Conservation (phyloP, 768 basidiomycete species). For the Phaeolepiota aurea region DNA sequence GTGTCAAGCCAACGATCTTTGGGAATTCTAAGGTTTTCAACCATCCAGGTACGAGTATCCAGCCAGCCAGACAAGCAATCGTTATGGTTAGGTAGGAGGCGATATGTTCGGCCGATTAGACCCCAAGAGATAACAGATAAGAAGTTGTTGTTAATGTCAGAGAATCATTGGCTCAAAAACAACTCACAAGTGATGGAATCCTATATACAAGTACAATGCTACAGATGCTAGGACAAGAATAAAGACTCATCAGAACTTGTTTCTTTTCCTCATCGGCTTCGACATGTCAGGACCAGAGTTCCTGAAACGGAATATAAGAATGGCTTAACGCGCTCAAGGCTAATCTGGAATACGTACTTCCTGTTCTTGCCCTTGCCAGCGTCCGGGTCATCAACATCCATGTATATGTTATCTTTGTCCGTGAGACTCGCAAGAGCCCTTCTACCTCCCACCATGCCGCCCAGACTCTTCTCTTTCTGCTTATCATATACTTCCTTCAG, state of each 20-base stretch:
- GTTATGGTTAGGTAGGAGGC: background rate
- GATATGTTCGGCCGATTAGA: background rate
- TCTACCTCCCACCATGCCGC: slow-evolving; percentile 13
- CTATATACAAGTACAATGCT: background rate
- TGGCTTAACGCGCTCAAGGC: background rate
- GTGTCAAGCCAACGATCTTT: no score
- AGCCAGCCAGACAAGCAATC: background rate
- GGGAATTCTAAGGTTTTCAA: no score
- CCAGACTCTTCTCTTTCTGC: slow-evolving; percentile 48
- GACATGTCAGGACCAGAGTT: slow-evolving; percentile 31
- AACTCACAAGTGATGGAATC: slow-evolving; percentile 1
- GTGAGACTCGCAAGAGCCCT: background rate
- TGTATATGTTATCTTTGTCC: slow-evolving; percentile 27
- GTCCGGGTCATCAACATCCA: slow-evolving; percentile 65
- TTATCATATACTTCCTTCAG: slow-evolving; percentile 59
- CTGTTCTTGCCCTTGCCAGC: slow-evolving; percentile 46
- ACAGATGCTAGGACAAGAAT: background rate
- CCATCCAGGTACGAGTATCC: no score
- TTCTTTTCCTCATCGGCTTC: slow-evolving; percentile 50
- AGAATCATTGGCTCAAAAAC: slow-evolving; percentile 1
- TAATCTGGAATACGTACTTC: slow-evolving; percentile 36
- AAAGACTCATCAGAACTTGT: slow-evolving; percentile 37
- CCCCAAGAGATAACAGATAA: background rate
- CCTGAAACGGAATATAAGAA: slow-evolving; percentile 13
- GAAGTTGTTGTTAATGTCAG: background rate